Evolutionary conservation across 768 basidiomycete species (phyloP), one percentile per base, ranked within the genome.

Genomic region (Lactarius evosmus): DNA sequence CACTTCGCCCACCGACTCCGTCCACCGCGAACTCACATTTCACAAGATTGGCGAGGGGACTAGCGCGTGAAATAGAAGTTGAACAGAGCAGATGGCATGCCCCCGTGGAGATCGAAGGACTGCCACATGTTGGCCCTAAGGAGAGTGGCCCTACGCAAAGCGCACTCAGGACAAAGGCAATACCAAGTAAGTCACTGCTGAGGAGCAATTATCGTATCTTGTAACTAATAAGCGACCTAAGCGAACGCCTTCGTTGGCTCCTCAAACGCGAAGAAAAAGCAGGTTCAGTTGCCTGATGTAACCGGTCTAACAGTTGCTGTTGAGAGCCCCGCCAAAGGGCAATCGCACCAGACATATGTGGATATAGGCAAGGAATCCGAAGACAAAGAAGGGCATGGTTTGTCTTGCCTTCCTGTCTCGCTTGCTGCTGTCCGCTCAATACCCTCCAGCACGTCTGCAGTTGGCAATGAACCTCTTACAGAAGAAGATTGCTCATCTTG

Each of bases 301-400:
- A 95, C 93, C 8, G 93, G 92, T 0, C 73, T 94, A 11, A 94
- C 90, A 0, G 86, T 80, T 50, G 92, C 88, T 0, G 85, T 93
- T 16, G 83, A 84, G 57, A 88, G 88, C 4, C 92, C 93, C 1
- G 83, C 84, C 0, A 88, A 83, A 67, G 75, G 75, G 3, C 79
- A 79, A 17, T 67, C 79, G 16, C 79, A 87, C 66, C 77, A 80
- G 66, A 70, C 75, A 0, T 82, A 86, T 65, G 76, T 75, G 34
- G 78, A 76, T 11, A 30, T 29, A 30, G 64, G 29, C 30, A 77
- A 82, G 29, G 77, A 76, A 6, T 75, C 77, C 27, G 67, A 80
- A 76, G 63, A 79, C 32, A 69, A 82, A 34, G 87, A 90, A n/a
- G 78, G 77, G 25, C 86, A 90, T 80, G 86, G 90, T 90, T 63